Evolutionary conservation across 2,329 filamentous ascomycete genomes (phyloP), one percentile per base, ranked within the genome.

Genomic region (Talaromyces sp.): DNA sequence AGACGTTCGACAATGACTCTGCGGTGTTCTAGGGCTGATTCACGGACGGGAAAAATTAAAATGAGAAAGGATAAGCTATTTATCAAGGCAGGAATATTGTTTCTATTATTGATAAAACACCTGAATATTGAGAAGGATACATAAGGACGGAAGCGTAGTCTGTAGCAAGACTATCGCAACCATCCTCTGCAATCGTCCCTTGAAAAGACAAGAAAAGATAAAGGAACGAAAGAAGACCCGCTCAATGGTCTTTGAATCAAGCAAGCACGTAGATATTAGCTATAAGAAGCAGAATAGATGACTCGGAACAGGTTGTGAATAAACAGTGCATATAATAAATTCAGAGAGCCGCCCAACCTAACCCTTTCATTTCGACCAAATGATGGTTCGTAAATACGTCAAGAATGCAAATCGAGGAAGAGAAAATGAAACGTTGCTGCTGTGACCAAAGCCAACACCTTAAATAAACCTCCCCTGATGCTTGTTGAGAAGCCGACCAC

Each of bases 401-500:
- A 56, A 56, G 10, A 37, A 54, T 54, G 31, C 9, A 31, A 54
- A 54, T 35, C 16, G 33, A 14, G 33, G 1, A 56, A 22, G 4
- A 24, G 14, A 37, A 56, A 56, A 13, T 22, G 33, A 39, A 56
- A 19, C n/a, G n/a, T 56, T 56, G 52, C 52, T 56, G 33, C 52
- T 56, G 52, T 33, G 7, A 39, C 37, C 19, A 11, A 22, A 56
- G 52, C 52, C 52, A 56, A 56, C 52, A 37, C 33, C 33, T 56
- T 24, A 27, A 37, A 37, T 13, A 24, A 24, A 56, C 47, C 60
- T 52, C 60, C 60, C 22, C 60, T 54, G 47, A 62, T 54, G 60
- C 60, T 62, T 62, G 31, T 39, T 62, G 19, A 27, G 27, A 54
- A 62, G 60, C 60, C 16, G 7, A 41, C 60, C 39, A 62, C 35